Percentiles rank a stretch among this genome's conserved stretches.
Evolutionary conservation across 1,284 basidiomycete species (phyloP).

Genomic region (Sporisorium sorghi): DNA sequence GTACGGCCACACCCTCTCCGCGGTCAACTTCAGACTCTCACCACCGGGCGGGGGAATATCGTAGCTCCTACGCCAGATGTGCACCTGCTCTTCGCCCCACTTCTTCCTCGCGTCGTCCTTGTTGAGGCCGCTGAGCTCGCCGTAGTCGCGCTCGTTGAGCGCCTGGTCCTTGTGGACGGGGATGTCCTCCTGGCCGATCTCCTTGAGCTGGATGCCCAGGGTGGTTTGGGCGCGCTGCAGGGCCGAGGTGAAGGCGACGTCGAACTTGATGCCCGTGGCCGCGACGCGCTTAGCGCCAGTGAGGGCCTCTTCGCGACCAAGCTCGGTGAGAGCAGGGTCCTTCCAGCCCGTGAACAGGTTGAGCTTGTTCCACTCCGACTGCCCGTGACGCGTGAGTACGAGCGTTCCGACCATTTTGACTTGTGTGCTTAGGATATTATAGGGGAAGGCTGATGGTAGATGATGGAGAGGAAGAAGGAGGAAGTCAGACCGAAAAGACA

Average conservation of each 20-base stretch:
- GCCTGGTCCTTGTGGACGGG: slow-evolving; percentile 70
- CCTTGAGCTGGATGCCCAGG: slow-evolving; percentile 70
- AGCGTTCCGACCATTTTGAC: slow-evolving; percentile 62
- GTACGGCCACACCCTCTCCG: slow-evolving; percentile 70
- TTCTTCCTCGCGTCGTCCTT: slow-evolving; percentile 71
- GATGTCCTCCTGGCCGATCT: slow-evolving; percentile 69
- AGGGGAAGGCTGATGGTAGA: background rate
- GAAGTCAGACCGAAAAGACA: too few species aligned
- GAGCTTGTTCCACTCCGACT: slow-evolving; percentile 70
- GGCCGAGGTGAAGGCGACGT: slow-evolving; percentile 71
- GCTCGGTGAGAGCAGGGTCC: slow-evolving; percentile 68
- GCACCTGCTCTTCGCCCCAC: slow-evolving; percentile 71
- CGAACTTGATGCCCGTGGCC: slow-evolving; percentile 67
- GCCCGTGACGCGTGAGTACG: slow-evolving; percentile 69
- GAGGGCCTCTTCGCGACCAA: slow-evolving; percentile 65
- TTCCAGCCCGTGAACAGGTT: slow-evolving; percentile 70
- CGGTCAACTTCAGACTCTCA: slow-evolving; percentile 71
- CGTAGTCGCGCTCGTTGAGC: slow-evolving; percentile 71
- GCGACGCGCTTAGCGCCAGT: slow-evolving; percentile 67
- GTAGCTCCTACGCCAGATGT: slow-evolving; percentile 70
- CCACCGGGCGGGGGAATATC: slow-evolving; percentile 71
- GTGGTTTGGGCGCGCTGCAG: slow-evolving; percentile 71
- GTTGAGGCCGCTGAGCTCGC: slow-evolving; percentile 71
- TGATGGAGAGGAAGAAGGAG: background rate
- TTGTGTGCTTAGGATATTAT: too few species aligned